A percentile compares a stretch with the other conserved stretches of the same genome.
phyloP scores from a whole-genome alignment of 768 basidiomycete species.

The Panaeolus papilionaceus region DNA sequence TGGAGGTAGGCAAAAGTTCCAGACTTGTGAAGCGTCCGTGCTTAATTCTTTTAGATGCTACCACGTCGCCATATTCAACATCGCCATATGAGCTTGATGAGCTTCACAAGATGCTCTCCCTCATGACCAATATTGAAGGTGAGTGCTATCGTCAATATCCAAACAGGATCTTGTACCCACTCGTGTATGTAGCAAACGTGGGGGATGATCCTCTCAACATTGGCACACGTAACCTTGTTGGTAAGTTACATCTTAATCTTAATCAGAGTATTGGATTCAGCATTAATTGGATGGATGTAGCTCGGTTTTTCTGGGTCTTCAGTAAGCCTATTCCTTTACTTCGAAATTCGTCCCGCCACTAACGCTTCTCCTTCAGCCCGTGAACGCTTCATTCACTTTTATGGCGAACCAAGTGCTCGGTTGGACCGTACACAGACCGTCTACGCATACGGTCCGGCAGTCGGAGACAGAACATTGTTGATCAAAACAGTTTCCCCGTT shows the following conservation, averaged over 20 bases:
- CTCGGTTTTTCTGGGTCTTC: conserved; percentile 50
- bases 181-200: conserved; percentile 32
- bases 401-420: conserved; percentile 53
- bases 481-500: conserved; percentile 46
- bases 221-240: conserved; percentile 35
- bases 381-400: conserved; percentile 50
- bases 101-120: conserved; percentile 41
- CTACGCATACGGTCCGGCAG: conserved; percentile 28
- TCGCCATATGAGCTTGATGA: conserved; percentile 42
- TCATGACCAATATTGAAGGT: conserved; percentile 20
- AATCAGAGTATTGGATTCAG: background rate
- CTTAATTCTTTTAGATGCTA: conserved; percentile 36
- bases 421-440: conserved; percentile 51
- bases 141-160: background rate
- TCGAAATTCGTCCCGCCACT: background rate
- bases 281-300: conserved; percentile 28
- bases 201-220: conserved; percentile 22
- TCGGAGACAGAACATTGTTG: conserved; percentile 38
- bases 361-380: conserved; percentile 30
- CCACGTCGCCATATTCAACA: conserved; percentile 47
- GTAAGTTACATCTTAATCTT: conserved; percentile 24
- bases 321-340: conserved; percentile 31
- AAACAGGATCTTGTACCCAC: background rate
- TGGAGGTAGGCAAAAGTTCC: conserved; percentile 34
- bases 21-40: background rate